Evolutionary conservation across 345 rosid genomes (phyloP).

Genomic region (Salix caprea): DNA sequence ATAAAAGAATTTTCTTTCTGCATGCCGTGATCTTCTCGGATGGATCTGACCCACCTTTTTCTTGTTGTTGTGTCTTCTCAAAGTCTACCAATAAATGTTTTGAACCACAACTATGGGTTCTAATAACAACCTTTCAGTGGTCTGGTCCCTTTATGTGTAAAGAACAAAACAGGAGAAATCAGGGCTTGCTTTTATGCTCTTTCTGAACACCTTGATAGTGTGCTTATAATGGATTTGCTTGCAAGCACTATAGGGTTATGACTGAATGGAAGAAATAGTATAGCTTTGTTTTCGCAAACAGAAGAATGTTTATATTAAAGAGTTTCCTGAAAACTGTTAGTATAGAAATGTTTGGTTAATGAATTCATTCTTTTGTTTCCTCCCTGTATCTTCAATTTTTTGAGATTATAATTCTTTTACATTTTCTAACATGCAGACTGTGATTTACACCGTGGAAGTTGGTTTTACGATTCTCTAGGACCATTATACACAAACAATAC

Average conservation of each 20-base stretch:
- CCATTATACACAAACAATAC: constrained; percentile 86
- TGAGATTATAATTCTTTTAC: constrained; percentile 12
- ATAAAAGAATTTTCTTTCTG: not conserved
- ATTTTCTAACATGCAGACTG: constrained; percentile 49
- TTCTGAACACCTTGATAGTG: not conserved
- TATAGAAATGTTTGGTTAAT: not conserved
- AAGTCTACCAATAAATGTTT: not conserved
- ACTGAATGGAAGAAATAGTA: not conserved
- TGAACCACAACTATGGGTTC: not conserved
- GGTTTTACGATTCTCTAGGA: constrained; percentile 79
- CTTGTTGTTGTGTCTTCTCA: not conserved
- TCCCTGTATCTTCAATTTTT: not conserved
- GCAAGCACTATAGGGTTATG: not conserved
- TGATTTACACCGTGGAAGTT: constrained; percentile 73
- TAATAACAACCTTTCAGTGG: not conserved
- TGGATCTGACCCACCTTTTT: not conserved
- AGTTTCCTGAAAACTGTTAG: not conserved
- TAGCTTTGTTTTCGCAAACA: not conserved
- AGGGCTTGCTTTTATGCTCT: not conserved
- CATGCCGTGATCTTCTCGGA: not conserved
- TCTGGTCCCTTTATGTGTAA: not conserved
- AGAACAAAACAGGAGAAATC: not conserved
- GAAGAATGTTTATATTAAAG: not conserved
- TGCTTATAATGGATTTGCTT: not conserved
- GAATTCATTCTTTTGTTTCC: not conserved